phyloP scores from a whole-genome alignment of 1,139 yeast genomes.

The Pneumocystis murina region DNA sequence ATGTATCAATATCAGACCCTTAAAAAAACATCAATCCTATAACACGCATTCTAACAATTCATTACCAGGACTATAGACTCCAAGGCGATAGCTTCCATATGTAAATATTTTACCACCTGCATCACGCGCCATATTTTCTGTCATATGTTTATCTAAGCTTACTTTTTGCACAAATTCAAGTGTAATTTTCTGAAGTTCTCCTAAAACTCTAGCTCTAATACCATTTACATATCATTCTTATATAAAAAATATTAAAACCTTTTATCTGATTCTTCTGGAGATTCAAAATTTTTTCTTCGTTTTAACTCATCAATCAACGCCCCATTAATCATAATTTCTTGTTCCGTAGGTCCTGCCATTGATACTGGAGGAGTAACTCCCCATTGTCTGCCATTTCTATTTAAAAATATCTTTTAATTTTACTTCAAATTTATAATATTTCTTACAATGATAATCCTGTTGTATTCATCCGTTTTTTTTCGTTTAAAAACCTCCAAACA shows the following conservation, averaged over 20 bases:
- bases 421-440: not conserved
- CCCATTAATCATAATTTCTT: conserved; percentile 63
- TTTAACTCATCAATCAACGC: conserved; percentile 62
- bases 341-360: conserved; percentile 63
- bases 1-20: conserved; percentile 92
- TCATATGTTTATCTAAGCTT: conserved; percentile 70
- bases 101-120: conserved; percentile 96
- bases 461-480: not conserved
- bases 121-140: conserved; percentile 92
- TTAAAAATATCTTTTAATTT: not conserved
- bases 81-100: conserved; percentile 83
- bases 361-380: conserved; percentile 93
- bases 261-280: conserved; percentile 31
- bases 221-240: not conserved
- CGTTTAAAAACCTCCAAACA: not conserved
- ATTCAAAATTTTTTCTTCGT: conserved; percentile 76
- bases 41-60: not conserved
- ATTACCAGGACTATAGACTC: conserved; percentile 72
- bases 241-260: not conserved
- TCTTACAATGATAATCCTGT: not conserved
- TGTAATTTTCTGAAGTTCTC: conserved; percentile 51
- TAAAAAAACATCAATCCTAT: not conserved
- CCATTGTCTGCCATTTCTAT: conserved; percentile 21
- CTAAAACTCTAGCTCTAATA: conserved; percentile 52
- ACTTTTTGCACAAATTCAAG: conserved; percentile 73